phyloP scores from a whole-genome alignment of 371 early-diverging fungal species.

The Actinomortierella ambigua region DNA sequence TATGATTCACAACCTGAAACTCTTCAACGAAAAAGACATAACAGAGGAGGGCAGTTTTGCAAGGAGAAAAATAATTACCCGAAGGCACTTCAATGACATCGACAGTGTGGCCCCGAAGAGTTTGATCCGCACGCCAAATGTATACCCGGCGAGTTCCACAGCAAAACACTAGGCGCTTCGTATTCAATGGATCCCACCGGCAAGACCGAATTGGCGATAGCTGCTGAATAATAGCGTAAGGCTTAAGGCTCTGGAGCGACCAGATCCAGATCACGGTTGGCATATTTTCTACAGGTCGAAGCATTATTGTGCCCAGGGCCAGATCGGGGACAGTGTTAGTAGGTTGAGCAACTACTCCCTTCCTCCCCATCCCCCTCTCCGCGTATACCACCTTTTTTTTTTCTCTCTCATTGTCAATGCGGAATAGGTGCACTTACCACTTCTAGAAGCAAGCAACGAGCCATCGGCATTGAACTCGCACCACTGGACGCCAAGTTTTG shows the following conservation, averaged over 20 bases:
- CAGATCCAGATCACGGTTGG: conserved; percentile 43
- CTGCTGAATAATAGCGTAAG: conserved; percentile 39
- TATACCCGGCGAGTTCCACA: conserved; percentile 31
- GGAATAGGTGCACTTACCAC: conserved; percentile 19
- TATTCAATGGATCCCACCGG: conserved; percentile 35
- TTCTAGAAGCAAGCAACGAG: conserved; percentile 35
- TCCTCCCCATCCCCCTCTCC: too few species aligned
- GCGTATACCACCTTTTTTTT: too few species aligned
- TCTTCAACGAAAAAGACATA: too few species aligned
- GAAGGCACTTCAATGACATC: conserved; percentile 36
- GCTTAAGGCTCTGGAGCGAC: conserved; percentile 23
- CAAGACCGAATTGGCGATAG: conserved; percentile 33
- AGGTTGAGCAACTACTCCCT: too few species aligned
- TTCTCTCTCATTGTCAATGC: not conserved
- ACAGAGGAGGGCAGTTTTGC: not conserved
- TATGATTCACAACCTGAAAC: too few species aligned
- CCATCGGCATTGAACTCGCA: conserved; percentile 46
- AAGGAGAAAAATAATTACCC: not conserved
- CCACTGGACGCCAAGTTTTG: conserved; percentile 43
- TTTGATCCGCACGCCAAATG: conserved; percentile 24
- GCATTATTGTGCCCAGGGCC: not conserved
- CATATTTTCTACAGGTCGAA: conserved; percentile 32
- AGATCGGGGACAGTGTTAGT: not conserved
- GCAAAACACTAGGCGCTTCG: conserved; percentile 39
- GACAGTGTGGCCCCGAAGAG: conserved; percentile 17